A percentile compares a stretch with the other conserved stretches of the same genome.
These are phyloP conservation scores for Yarrowia bubula DNA, from an alignment of 805 yeast species.

Conservation along the genomic window DNA sequence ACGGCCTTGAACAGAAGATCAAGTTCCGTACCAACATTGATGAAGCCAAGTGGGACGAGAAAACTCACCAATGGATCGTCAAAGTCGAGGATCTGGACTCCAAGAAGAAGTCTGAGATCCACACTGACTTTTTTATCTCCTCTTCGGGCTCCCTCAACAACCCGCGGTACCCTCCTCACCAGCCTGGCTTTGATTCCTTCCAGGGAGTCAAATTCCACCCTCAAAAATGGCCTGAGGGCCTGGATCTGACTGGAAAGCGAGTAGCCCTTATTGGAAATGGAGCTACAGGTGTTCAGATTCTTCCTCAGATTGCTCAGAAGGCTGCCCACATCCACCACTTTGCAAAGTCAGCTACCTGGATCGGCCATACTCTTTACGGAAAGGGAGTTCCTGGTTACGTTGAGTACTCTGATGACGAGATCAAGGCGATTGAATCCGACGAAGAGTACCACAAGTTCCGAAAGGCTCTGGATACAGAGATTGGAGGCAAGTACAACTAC, in stretches of 20 bases:
- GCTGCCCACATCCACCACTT: constrained; percentile 33
- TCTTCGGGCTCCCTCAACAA: constrained; percentile 36
- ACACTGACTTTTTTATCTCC: constrained; percentile 34
- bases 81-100: constrained; percentile 24
- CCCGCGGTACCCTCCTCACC: constrained; percentile 36
- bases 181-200: constrained; percentile 36
- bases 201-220: constrained; percentile 39
- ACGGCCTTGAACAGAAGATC: constrained; percentile 31
- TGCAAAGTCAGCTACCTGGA: constrained; percentile 33
- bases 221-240: constrained; percentile 38
- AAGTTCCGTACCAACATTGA: constrained; percentile 31
- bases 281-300: constrained; percentile 41
- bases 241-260: constrained; percentile 34
- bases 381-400: constrained; percentile 30
- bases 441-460: constrained; percentile 31
- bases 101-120: constrained; percentile 27
- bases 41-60: constrained; percentile 34
- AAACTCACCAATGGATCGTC: constrained; percentile 26
- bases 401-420: constrained; percentile 30
- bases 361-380: constrained; percentile 30
- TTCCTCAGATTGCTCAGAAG: constrained; percentile 33
- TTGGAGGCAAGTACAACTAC: constrained; percentile 26
- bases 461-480: constrained; percentile 31
- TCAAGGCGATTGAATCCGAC: constrained; percentile 27
- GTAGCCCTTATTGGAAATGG: constrained; percentile 41